A percentile compares a stretch with the other conserved stretches of the same genome.
Conservation (phyloP, 768 basidiomycete genomes). For the Harrya chromipes region DNA sequence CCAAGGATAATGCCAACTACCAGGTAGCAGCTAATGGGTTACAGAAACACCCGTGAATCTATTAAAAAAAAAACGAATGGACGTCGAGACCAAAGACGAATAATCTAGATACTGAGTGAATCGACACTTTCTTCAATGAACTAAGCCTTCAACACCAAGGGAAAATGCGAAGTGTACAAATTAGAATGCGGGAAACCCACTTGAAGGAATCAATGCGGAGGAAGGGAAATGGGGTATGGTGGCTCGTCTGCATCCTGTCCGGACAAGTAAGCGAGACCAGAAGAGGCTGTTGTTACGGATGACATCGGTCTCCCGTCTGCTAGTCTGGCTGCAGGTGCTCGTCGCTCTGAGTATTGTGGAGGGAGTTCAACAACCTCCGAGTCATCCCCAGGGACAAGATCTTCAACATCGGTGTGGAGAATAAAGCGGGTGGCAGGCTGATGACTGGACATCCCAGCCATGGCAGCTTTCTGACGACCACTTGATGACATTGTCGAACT, state of each 20-base stretch:
- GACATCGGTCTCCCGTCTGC: slow-evolving; percentile 14
- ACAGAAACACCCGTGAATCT: background rate
- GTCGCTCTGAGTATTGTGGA: slow-evolving; percentile 63
- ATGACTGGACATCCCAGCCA: slow-evolving; percentile 45
- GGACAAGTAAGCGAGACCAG: slow-evolving; percentile 4
- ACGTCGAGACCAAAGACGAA: slow-evolving; percentile 3
- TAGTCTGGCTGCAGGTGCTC: slow-evolving; percentile 18
- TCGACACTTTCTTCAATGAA: background rate
- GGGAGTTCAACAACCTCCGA: slow-evolving; percentile 70
- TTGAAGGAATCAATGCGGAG: slow-evolving; percentile 6
- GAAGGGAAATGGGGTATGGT: slow-evolving; percentile 2
- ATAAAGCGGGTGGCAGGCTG: slow-evolving; percentile 52
- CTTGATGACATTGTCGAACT: slow-evolving; percentile 34
- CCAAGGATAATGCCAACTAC: background rate
- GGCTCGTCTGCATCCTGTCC: slow-evolving; percentile 6
- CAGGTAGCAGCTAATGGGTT: background rate
- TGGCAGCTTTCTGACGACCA: slow-evolving; percentile 51
- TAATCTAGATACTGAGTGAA: slow-evolving; percentile 4
- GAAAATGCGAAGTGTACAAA: background rate
- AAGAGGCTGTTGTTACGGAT: slow-evolving; percentile 1
- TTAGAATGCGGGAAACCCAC: background rate
- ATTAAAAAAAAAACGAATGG: slow-evolving; percentile 10
- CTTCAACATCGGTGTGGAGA: slow-evolving; percentile 68
- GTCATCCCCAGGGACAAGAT: slow-evolving; percentile 42
- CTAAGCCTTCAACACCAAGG: background rate